Evolutionary conservation across 2,329 filamentous ascomycete genomes (phyloP), one percentile per base, ranked within the genome.

Genomic region (Canariomyces notabilis): DNA sequence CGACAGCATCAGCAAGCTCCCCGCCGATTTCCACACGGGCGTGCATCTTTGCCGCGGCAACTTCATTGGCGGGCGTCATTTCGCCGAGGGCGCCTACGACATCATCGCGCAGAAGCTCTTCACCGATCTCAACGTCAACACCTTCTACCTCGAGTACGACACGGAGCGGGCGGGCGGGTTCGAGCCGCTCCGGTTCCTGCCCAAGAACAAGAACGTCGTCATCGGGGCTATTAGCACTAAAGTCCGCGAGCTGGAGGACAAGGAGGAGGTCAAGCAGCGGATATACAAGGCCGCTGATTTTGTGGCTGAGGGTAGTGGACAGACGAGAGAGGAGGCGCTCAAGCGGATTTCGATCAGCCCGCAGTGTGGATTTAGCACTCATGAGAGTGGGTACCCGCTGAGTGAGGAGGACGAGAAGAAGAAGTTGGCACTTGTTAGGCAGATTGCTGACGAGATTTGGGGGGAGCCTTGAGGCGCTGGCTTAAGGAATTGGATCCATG

Each of bases 371-470:
- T 86, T 86, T 64, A 86, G 84, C 29, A 87, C 81, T 29, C 85
- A 90, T 61, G 80, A 83, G 55, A 80, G 77, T 57, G 86, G 85
- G 0, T 89, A 90, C 60, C 75, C 79, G 12, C 71, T 90, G 44
- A 76, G 74, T 18, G 71, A 79, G 52, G 77, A 86, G 37, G 84
- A 86, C 51, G 83, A 89, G 81, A 79, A 79, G 67, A 79, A 76
- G 64, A 90, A 89, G 71, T 66, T 90, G 58, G 71, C 76, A 54
- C 67, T 90, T 42, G 83, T 89, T 15, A 76, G 85, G 53, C 72
- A 80, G 56, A 80, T 90, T 58, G 85, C 86, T 2, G 77, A 89
- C 60, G 79, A 83, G 58, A 76, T 89, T 48, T 90, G 85, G 86
- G 68, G 67, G 12, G 67, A 72, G 61, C 62, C 69, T 9, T 70